phyloP scores from a whole-genome alignment of 352 stramenopile genomes.

The Phytophthora pseudosyringae region DNA sequence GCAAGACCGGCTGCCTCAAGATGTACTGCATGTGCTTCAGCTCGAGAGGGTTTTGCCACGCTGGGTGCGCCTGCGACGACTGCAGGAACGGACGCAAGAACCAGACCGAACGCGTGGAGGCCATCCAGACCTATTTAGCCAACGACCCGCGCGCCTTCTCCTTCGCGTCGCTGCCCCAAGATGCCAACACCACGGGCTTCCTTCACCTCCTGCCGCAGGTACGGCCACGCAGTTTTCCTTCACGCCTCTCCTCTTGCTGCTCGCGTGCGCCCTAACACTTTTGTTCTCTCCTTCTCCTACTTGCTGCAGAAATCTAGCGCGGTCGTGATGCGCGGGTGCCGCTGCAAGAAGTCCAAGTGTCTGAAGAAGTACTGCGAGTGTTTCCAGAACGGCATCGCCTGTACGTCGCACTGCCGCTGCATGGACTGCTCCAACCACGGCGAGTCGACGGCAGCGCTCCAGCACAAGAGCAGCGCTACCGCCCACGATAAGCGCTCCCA shows the following conservation, averaged over 20 bases:
- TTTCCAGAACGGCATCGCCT: conserved; percentile 94
- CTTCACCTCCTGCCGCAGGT: conserved; percentile 76
- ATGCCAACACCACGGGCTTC: conserved; percentile 49
- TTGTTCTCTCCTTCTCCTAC: not conserved
- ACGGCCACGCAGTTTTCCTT: not conserved
- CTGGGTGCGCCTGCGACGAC: conserved; percentile 68
- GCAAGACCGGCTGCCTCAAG: conserved; percentile 88
- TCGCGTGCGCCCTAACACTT: not conserved
- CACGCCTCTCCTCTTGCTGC: not conserved
- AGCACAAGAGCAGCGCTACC: conserved; percentile 30
- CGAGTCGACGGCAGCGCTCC: conserved; percentile 31
- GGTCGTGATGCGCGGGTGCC: conserved; percentile 88
- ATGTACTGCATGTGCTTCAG: conserved; percentile 91
- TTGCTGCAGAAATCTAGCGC: conserved; percentile 64
- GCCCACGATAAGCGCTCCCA: conserved; percentile 10
- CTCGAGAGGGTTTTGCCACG: conserved; percentile 80
- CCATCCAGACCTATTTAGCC: conserved; percentile 77
- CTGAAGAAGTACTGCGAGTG: conserved; percentile 99
- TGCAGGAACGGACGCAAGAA: conserved; percentile 74
- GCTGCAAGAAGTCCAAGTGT: conserved; percentile 97
- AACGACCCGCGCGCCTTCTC: conserved; percentile 83
- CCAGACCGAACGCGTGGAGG: conserved; percentile 69
- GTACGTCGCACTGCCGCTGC: conserved; percentile 95
- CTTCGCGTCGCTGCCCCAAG: conserved; percentile 49
- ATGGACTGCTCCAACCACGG: conserved; percentile 94